Conservation (phyloP, 768 basidiomycete genomes). For the Cyclocybe cylindracea region DNA sequence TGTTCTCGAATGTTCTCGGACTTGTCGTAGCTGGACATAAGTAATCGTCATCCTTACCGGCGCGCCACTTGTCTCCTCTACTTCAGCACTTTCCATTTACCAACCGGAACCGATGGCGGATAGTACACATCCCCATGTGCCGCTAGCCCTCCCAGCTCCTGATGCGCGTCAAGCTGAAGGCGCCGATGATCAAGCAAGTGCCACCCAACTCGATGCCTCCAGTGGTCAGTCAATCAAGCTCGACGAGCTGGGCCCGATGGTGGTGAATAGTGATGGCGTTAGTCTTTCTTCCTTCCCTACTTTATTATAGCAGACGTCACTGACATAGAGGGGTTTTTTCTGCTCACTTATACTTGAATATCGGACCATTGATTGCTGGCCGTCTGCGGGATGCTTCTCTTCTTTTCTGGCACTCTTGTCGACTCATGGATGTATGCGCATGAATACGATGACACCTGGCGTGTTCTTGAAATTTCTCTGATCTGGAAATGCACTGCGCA, state of each 20-base stretch:
- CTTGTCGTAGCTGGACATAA: no score
- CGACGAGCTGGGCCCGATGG: conserved; percentile 65
- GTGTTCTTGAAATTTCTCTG: no score
- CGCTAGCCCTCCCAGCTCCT: conserved; percentile 6
- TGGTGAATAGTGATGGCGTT: conserved; percentile 70
- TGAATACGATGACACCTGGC: no score
- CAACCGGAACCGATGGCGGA: neutral
- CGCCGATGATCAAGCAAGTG: neutral
- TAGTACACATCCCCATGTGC: neutral
- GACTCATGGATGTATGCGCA: no score
- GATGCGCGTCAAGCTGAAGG: neutral
- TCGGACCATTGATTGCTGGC: neutral
- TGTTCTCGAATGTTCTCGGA: conserved; percentile 16
- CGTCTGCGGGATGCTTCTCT: no score
- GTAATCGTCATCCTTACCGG: no score
- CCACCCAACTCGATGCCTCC: conserved; percentile 4
- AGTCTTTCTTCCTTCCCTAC: conserved; percentile 16
- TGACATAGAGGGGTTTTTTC: neutral
- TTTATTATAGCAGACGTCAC: neutral
- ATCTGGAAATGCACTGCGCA: no score
- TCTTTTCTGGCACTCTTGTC: no score
- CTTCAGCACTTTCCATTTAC: neutral
- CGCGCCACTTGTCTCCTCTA: neutral
- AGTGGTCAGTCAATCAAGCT: conserved; percentile 39
- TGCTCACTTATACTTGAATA: neutral